Percentiles rank a stretch among this genome's conserved stretches.
Evolutionary conservation across 176 grass and related monocot species (phyloP).

Genomic region (Chloris gayana): DNA sequence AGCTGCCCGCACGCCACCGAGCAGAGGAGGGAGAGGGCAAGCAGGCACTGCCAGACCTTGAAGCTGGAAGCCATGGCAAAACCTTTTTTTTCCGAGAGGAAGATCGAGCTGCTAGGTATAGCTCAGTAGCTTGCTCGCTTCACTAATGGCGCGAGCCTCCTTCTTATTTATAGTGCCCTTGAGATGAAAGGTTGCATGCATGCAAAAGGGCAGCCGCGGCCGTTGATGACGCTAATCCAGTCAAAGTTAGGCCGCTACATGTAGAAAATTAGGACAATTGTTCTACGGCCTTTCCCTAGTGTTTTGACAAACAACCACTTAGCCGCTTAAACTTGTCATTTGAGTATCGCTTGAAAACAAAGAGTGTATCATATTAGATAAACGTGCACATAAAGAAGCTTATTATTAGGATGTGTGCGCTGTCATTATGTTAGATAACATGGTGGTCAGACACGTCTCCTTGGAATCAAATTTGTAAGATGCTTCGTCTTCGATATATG

Average conservation of each 20-base stretch:
- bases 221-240: neutral
- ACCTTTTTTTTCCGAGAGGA: neutral
- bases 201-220: constrained; percentile 21
- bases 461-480: neutral
- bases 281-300: neutral
- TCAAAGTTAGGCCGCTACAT: constrained; percentile 36
- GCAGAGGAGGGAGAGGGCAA: constrained; percentile 45
- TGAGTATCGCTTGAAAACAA: neutral
- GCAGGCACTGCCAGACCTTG: constrained; percentile 28
- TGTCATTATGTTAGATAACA: neutral
- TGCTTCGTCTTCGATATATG: neutral
- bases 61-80: constrained; percentile 36
- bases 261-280: neutral
- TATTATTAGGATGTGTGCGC: neutral
- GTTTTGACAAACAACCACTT: constrained; percentile 4
- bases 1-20: constrained; percentile 48
- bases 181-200: constrained; percentile 23
- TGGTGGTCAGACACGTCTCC: neutral
- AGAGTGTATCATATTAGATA: neutral
- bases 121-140: neutral
- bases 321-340: neutral
- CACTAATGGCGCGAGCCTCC: neutral
- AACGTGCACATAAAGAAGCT: neutral
- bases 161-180: constrained; percentile 25
- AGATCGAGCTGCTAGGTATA: neutral